Percentiles rank a stretch among this genome's conserved stretches.
Conservation (phyloP, 2,329 filamentous ascomycete species). For the Verticillium albo-atrum region DNA sequence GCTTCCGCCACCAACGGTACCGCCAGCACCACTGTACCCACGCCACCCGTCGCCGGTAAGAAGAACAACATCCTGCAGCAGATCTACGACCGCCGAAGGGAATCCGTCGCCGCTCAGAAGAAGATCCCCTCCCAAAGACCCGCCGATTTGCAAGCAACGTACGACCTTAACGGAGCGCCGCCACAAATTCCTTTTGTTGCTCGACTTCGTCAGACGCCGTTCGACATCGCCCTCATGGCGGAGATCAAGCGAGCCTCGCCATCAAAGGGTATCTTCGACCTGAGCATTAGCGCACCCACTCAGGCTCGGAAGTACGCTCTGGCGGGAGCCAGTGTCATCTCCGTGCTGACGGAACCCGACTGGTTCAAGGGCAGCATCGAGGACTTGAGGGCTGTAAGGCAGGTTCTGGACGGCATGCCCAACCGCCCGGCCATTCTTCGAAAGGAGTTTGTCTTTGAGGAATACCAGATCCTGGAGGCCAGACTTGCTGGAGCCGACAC, state of each 20-base stretch:
- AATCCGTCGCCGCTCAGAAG: conserved; percentile 75
- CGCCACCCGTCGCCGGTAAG: conserved; percentile 36
- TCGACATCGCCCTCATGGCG: conserved; percentile 89
- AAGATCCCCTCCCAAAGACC: conserved; percentile 78
- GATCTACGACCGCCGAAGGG: conserved; percentile 80
- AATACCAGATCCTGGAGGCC: conserved; percentile 96
- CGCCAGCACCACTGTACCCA: conserved; percentile 18
- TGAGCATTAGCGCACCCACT: conserved; percentile 79
- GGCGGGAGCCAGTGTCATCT: conserved; percentile 93
- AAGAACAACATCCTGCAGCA: conserved; percentile 84
- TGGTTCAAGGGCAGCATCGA: conserved; percentile 99
- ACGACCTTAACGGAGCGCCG: conserved; percentile 78
- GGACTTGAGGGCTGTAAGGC: conserved; percentile 80
- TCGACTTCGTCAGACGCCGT: conserved; percentile 75
- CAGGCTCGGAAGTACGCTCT: conserved; percentile 91
- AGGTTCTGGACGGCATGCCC: conserved; percentile 84
- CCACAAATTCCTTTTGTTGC: conserved; percentile 77
- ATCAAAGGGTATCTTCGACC: conserved; percentile 90
- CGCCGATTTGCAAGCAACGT: conserved; percentile 79
- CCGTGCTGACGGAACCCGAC: conserved; percentile 95
- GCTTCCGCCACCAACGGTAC: conserved; percentile 23
- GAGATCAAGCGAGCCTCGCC: conserved; percentile 97
- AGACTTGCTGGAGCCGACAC: conserved; percentile 91
- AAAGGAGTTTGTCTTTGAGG: conserved; percentile 97
- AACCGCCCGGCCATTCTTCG: conserved; percentile 88